Evolutionary conservation across 371 early-diverging fungal genomes (phyloP), one percentile per base, ranked within the genome.

Genomic region (Mucor lusitanicus): DNA sequence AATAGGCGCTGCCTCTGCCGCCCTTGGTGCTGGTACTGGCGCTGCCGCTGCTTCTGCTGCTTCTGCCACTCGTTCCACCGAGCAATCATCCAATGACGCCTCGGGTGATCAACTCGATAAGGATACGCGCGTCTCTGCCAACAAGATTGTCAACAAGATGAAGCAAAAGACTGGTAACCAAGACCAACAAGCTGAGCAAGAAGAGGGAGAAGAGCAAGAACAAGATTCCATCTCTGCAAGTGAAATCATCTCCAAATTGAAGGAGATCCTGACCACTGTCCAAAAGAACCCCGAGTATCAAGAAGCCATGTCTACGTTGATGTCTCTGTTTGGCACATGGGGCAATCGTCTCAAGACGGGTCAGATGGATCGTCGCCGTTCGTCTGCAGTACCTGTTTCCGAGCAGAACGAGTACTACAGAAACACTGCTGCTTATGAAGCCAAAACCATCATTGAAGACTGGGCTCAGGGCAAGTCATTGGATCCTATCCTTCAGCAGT

Each of bases 391-490:
- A 7, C 32, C 19, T 30, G 6, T 27, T 3, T 33, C 65, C 15
- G 58, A 58, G 48, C 35, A 58, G 28, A 54, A 32, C 4, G 68
- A 68, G 32, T 48, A 68, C 21, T 68, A 68, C 39, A 17, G 12
- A 32, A 61, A 46, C 12, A 28, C 55, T 7, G 56, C 63, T 37
- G 19, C 62, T 7, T n/a, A 61, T 11, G 86, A 85, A 61, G 71
- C 77, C 62, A 82, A 82, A 69, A 70, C 83, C 7, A 77, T 85
- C 25, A 63, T 84, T 8, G 83, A 85, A 70, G 77, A 79, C 21
- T 85, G 86, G 86, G 86, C 84, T 8, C 84, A 84, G 70, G 86
- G 83, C 1, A 66, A 71, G 23, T 63, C 75, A 3, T 33, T 85
- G 30, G 82, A 85, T 64, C 77, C 75, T 0, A 53, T 85, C 3